Evolutionary conservation across 2,329 filamentous ascomycete species (phyloP), one percentile per base, ranked within the genome.

Genomic region (Verticillium nonalfalfae): DNA sequence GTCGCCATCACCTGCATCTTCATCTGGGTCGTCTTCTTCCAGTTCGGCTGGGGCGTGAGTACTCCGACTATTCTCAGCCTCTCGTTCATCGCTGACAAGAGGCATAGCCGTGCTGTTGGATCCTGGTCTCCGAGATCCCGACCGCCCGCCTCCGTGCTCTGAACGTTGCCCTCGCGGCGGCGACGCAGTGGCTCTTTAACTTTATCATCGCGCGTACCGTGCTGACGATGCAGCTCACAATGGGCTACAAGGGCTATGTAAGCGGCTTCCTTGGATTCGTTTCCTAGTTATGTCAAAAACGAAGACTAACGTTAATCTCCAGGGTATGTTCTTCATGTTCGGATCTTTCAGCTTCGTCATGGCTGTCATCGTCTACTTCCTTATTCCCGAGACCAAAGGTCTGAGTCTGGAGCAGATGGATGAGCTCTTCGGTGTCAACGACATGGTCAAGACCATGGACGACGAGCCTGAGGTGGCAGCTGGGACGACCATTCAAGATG

Each of bases 121-220:
- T 90, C 68, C 86, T 90, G 68, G 83, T 89, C 3, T 82, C 80
- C 33, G 88, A 91, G 73, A 90, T 91, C 62, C 87, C 88, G 0
- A 86, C 86, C 7, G 85, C 86, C 0, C 79, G 88, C 38, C 78
- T 91, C 7, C 78, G 89, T 60, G 85, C 84, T 18, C 75, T 88
- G 66, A 90, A 90, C 68, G 88, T 91, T 7, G 82, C 87, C 1
- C 78, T 91, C 56, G 88, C 82, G 0, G 87, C 88, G 0, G 85
- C 85, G 1, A 89, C 85, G 0, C 87, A 91, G 68, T 90, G 88
- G 88, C 73, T 91, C 4, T 90, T 91, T 73, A 91, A 91, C 70
- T 89, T 91, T 63, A 83, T 90, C 10, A 85, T 91, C 61, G 88
- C 88, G 1, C 77, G 86, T 61, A 85, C 86, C 38, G 86, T 88